Conservation (phyloP, 805 yeast genomes). For the Clavispora carvajalis region DNA sequence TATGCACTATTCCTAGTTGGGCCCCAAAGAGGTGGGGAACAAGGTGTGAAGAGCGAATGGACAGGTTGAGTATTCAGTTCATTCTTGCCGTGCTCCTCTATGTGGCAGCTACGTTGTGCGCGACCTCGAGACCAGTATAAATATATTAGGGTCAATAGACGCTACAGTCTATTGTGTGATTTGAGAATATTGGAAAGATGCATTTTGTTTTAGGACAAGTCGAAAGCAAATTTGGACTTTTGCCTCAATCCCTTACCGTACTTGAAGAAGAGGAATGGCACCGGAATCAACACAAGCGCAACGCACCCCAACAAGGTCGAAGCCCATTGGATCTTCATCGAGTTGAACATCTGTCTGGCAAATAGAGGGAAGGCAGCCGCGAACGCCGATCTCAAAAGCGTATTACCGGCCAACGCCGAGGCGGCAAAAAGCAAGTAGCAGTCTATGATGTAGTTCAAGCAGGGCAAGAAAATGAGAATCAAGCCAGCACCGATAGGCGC, state of each 20-base stretch:
- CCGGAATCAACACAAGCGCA: conserved; percentile 53
- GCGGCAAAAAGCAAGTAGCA: conserved; percentile 69
- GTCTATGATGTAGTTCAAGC: conserved; percentile 68
- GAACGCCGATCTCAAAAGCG: conserved; percentile 61
- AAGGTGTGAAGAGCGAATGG: too few relatives aligned
- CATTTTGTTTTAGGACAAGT: not conserved
- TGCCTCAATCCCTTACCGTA: conserved; percentile 45
- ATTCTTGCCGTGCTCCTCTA: too few relatives aligned
- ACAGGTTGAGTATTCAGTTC: too few relatives aligned
- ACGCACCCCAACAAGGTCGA: conserved; percentile 65
- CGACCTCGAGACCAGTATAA: too few relatives aligned
- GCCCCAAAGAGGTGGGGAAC: too few relatives aligned
- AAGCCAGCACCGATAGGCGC: conserved; percentile 51
- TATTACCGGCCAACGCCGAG: conserved; percentile 44
- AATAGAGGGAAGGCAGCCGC: conserved; percentile 69
- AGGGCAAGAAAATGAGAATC: conserved; percentile 61
- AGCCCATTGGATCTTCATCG: conserved; percentile 74
- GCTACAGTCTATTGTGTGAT: too few relatives aligned
- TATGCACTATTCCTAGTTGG: too few relatives aligned
- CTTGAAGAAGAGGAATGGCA: conserved; percentile 59
- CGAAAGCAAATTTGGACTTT: conserved; percentile 43
- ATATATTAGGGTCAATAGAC: too few relatives aligned
- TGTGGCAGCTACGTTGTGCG: too few relatives aligned
- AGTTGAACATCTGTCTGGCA: conserved; percentile 63
- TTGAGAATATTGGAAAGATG: not conserved